Conservation (phyloP, 257 asterid species). For the Solanum gracilifrons region DNA sequence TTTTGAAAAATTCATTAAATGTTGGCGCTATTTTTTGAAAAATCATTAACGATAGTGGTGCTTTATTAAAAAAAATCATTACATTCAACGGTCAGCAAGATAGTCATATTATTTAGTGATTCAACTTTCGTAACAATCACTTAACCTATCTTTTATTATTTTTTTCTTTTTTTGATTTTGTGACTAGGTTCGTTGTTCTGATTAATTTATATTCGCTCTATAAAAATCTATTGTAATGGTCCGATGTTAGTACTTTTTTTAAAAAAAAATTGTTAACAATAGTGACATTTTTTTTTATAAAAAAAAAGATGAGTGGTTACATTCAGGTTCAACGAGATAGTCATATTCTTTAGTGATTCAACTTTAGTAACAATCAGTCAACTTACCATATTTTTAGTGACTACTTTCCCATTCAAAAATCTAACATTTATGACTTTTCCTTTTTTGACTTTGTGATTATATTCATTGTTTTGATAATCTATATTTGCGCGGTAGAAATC, state of each 20-base stretch:
- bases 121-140: neutral
- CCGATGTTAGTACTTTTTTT: no score
- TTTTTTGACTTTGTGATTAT: no score
- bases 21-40: neutral
- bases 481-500: no score
- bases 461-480: no score
- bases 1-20: no score
- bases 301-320: neutral
- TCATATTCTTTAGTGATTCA: neutral
- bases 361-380: neutral
- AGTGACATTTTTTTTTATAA: neutral
- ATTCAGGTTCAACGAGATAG: neutral
- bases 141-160: no score
- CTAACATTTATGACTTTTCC: no score
- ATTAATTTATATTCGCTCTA: neutral
- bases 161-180: neutral
- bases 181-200: neutral
- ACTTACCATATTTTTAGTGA: neutral
- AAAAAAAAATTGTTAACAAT: neutral
- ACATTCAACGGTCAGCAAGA: no score
- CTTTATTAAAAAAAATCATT: neutral
- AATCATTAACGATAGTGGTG: neutral
- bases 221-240: neutral
- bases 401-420: no score
- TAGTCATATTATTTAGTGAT: neutral